Base-by-base conservation (phyloP, 441 rosid species). In the Metrosideros polymorpha region DNA sequence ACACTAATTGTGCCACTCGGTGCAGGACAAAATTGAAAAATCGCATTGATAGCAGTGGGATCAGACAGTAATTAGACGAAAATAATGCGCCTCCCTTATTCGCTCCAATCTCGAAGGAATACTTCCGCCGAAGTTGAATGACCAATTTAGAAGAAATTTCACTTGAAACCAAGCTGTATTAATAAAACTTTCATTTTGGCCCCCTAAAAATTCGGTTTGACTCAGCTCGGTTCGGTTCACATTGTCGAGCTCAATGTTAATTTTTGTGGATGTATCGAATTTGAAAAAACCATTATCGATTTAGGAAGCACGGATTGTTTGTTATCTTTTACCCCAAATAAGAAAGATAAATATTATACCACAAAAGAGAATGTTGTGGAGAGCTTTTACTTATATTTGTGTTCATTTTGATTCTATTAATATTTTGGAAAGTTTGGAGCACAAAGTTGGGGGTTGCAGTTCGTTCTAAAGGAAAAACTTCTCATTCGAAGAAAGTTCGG, bases 21-120 rank as follows among this genome's bases (percentile, higher is more conserved):
- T 12, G 53, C 39, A 53, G 71, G 85, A 71, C 42, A 53, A 61
- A 53, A 84, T 84, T 47, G 49, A 39, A 84, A 85, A 84, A 39
- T 88, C 61, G 88, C 89, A 90, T 88, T 90, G 19, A 91, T 87
- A 76, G 89, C 85, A 17, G 90, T 90, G 90, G 92, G 90, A 86
- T 88, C 90, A 79, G 59, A 35, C 30, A 50, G 82, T 51, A 86
- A 87, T 59, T 84, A 55, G 42, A 18, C 54, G 45, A 61, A 79
- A 52, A 30, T 22, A 83, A 83, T 29, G 59, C 27, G 30, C 29
- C 59, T 83, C 29, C 45, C 35, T 27, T 54, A 52, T 52, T 51
- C 53, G 29, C 35, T 27, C 13, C 84, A 51, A 50, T 82, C 57
- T n/a, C 18, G 84, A 50, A 82, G 56, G 12, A 30, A 29, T 51